These are phyloP conservation scores for Pseudopyrenochaeta lycopersici DNA, from an alignment of 2,329 filamentous ascomycete genomes.

Conservation along the genomic window DNA sequence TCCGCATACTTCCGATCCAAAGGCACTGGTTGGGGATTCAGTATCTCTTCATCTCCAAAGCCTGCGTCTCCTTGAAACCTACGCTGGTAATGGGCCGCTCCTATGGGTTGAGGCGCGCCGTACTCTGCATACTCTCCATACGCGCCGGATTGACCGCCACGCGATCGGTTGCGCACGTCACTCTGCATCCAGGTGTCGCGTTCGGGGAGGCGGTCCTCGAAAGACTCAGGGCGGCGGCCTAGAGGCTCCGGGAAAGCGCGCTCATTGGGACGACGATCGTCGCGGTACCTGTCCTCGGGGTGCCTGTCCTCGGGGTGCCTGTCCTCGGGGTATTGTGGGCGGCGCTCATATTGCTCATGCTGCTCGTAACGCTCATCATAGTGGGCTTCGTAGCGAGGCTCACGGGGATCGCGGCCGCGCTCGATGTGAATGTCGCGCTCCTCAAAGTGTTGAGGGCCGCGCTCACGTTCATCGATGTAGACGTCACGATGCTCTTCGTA, in stretches of 20 bases:
- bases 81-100: conserved; percentile 42
- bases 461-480: conserved; percentile 32
- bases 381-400: conserved; percentile 28
- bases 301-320: conserved; percentile 1
- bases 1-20: conserved; percentile 36
- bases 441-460: conserved; percentile 31
- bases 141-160: conserved; percentile 20
- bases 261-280: conserved; percentile 16
- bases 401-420: conserved; percentile 25
- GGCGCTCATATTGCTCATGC: conserved; percentile 23
- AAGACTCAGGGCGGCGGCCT: conserved; percentile 43
- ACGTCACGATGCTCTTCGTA: conserved; percentile 37
- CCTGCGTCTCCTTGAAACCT: conserved; percentile 46
- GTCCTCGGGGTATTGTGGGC: conserved; percentile 27
- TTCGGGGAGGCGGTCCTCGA: conserved; percentile 48
- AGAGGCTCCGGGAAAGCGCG: conserved; percentile 31
- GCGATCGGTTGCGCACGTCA: conserved; percentile 19
- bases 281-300: conserved; percentile 22
- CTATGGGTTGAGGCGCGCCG: conserved; percentile 40
- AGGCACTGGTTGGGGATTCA: conserved; percentile 50
- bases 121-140: conserved; percentile 43
- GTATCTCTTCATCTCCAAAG: conserved; percentile 47
- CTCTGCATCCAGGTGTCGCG: conserved; percentile 47
- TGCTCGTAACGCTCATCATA: conserved; percentile 34
- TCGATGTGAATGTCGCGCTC: conserved; percentile 39